Evolutionary conservation across 2,329 filamentous ascomycete species (phyloP), one percentile per base, ranked within the genome.

Genomic region (Verticillium tricorpus): DNA sequence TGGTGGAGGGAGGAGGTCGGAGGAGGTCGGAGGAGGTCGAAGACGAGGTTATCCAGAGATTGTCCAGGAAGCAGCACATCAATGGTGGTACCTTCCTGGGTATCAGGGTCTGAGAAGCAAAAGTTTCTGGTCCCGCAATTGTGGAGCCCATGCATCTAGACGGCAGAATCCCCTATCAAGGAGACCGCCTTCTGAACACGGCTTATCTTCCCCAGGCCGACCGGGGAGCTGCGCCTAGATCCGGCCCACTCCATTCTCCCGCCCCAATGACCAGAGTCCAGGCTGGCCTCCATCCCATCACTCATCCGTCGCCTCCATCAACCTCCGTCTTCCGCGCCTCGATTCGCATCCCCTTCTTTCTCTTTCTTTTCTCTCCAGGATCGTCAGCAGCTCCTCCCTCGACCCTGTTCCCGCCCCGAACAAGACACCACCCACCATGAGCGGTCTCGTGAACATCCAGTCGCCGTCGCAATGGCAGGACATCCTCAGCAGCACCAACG

Each of bases 401-500:
- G 9, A 35, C 14, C 34, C 34, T 7, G 34, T 35, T 7, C 9
- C 45, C 45, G 3, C 12, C 45, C 17, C n/a, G 11, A 50, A 25
- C 40, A 19, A 50, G 2, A 56, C 17, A 11, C 28, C 45, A 50
- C 39, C 39, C 52, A 76, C 22, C 57, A 81, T 85, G 82, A 77
- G 75, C 62, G 74, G 73, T 55, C 77, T 78, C 28, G 76, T 85
- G 57, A 80, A 78, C 62, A 88, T 94, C 68, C 79, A 79, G 63
- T 93, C 90, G 1, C 76, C 83, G 15, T 79, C 82, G 68, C 87
- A 96, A 76, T 95, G 93, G 81, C 85, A 85, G 71, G 83, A 84
- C 65, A 80, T 93, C 60, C 82, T 97, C 57, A 83, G 83, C 60
- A 87, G 87, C 59, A 92, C 90, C 61, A 87, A 85, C 69, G 85